Evolutionary conservation across 169 alveolate species (phyloP).

Genomic region (Cryptosporidium bovis): DNA sequence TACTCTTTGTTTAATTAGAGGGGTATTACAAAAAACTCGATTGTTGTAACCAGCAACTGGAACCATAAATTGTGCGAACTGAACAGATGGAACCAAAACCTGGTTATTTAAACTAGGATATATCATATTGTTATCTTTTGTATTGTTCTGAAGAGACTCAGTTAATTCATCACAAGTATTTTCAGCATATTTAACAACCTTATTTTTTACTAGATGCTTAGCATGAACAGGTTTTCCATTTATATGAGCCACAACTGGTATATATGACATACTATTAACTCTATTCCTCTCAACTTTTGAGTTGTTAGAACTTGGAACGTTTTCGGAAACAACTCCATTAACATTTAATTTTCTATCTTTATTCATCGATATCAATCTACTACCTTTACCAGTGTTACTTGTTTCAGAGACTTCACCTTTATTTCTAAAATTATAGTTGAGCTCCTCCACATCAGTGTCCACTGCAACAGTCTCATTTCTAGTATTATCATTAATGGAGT

Average conservation of each 20-base stretch:
- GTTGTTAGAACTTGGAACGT: not conserved
- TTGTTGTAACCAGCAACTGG: slow-evolving; percentile 1
- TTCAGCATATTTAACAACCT: slow-evolving; percentile 26
- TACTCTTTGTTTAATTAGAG: slow-evolving; percentile 49
- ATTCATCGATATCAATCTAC: not conserved
- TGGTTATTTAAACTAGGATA: not conserved
- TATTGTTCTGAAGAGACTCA: not conserved
- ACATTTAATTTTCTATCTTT: not conserved
- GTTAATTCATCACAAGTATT: not conserved
- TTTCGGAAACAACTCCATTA: not conserved
- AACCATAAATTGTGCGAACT: slow-evolving; percentile 22
- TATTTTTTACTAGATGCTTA: slow-evolving; percentile 16
- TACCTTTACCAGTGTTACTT: not conserved
- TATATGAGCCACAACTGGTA: slow-evolving; percentile 52
- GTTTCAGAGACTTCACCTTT: not conserved
- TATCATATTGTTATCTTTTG: slow-evolving; percentile 1
- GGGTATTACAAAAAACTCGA: slow-evolving; percentile 49
- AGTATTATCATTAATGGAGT: not conserved
- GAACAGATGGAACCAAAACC: slow-evolving; percentile 4
- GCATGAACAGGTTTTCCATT: slow-evolving; percentile 72
- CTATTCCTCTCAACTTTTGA: no score
- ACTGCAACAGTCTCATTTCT: slow-evolving; percentile 46
- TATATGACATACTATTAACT: not conserved
- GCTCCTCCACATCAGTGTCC: slow-evolving; percentile 53
- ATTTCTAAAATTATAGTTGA: not conserved